These are phyloP conservation scores for Casuarina cunninghamiana DNA, from an alignment of 306 rosid species.

Conservation along the genomic window DNA sequence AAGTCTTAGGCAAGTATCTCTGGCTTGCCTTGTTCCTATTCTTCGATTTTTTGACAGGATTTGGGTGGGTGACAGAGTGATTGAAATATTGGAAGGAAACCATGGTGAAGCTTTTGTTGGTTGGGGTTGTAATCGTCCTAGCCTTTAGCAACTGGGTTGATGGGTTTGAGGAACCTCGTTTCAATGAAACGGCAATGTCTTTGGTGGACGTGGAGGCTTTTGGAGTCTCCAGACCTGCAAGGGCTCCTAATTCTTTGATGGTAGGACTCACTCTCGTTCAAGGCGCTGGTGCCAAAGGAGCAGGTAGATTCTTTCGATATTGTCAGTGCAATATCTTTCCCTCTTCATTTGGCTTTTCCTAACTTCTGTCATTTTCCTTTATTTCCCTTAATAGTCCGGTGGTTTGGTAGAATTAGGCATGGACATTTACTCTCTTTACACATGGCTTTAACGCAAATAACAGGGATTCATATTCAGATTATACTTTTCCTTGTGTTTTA, in stretches of 20 bases:
- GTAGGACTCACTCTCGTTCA: constrained; percentile 85
- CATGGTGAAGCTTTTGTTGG: constrained; percentile 48
- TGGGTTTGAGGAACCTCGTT: constrained; percentile 40
- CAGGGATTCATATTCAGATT: background rate
- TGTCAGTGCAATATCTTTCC: background rate
- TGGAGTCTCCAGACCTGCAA: constrained; percentile 39
- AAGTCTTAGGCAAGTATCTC: background rate
- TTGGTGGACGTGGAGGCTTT: constrained; percentile 52
- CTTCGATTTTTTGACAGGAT: background rate
- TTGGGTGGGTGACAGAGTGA: constrained; percentile 23
- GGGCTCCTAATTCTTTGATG: constrained; percentile 30
- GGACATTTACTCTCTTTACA: background rate
- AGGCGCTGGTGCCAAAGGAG: constrained; percentile 72
- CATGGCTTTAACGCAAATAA: background rate
- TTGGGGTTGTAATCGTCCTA: constrained; percentile 41
- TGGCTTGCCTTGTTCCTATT: background rate
- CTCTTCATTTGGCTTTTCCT: background rate
- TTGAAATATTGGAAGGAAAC: constrained; percentile 18
- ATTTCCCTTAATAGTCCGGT: background rate
- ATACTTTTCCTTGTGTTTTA: background rate
- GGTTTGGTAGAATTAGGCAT: constrained; percentile 8
- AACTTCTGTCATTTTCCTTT: background rate
- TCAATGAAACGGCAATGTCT: constrained; percentile 67
- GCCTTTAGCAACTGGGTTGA: constrained; percentile 46
- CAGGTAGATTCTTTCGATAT: constrained; percentile 50